phyloP scores from a whole-genome alignment of 2,329 filamentous ascomycete species.

The Colletotrichum acutatum region DNA sequence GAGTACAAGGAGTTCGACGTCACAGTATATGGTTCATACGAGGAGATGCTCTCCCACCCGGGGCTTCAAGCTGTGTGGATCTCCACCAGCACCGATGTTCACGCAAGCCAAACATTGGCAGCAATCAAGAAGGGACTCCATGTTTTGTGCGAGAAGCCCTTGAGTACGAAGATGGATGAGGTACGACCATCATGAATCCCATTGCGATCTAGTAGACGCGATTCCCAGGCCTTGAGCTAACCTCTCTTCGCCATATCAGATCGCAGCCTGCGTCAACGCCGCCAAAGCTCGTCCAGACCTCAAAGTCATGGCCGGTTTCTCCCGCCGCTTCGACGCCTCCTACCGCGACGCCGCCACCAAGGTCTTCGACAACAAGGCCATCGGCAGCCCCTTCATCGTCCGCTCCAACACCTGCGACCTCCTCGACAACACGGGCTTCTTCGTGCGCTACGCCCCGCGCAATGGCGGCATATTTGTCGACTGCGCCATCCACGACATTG shows the following conservation, averaged over 20 bases:
- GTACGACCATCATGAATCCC: constrained; percentile 48
- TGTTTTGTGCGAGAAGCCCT: constrained; percentile 69
- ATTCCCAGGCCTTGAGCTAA: background rate
- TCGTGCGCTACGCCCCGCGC: constrained; percentile 69
- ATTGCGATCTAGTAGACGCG: too few relatives aligned
- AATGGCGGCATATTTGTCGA: constrained; percentile 67
- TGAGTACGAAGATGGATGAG: constrained; percentile 68
- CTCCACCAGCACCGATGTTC: constrained; percentile 59
- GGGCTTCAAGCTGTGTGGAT: constrained; percentile 50
- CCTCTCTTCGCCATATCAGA: constrained; percentile 48
- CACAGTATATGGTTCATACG: background rate
- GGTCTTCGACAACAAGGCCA: constrained; percentile 62
- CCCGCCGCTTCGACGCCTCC: constrained; percentile 67
- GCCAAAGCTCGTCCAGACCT: too few relatives aligned
- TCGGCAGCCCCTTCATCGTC: constrained; percentile 69
- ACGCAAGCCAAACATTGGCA: constrained; percentile 65
- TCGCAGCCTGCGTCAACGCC: constrained; percentile 48
- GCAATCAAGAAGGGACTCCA: constrained; percentile 65
- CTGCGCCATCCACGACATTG: constrained; percentile 49
- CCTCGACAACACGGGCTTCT: constrained; percentile 69
- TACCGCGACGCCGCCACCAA: constrained; percentile 68
- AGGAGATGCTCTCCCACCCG: background rate
- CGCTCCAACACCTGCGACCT: constrained; percentile 76
- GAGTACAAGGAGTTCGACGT: background rate
- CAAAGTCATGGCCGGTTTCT: constrained; percentile 59